Percentiles rank a stretch among this genome's conserved stretches.
phyloP scores from a whole-genome alignment of 495 filamentous ascomycete genomes.

The Daldinia concentrica region DNA sequence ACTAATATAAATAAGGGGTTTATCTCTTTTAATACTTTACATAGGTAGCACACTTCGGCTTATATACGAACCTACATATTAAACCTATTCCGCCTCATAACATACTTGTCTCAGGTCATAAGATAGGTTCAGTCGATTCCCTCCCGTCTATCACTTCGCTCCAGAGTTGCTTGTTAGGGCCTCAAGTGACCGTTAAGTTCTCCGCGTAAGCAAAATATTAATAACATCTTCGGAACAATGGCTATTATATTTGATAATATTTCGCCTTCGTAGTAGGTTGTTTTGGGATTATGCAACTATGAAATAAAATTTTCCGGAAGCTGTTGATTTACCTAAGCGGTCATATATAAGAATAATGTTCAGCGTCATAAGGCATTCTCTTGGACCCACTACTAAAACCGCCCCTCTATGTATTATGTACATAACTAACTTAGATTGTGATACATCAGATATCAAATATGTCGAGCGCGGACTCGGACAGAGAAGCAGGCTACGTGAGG shows the following conservation, averaged over 20 bases:
- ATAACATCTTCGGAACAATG: too few species aligned
- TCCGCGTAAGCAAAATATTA: background rate
- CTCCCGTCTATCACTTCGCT: background rate
- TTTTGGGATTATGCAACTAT: too few species aligned
- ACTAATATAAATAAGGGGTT: too few species aligned
- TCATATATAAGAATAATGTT: too few species aligned
- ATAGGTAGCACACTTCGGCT: too few species aligned
- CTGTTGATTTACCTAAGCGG: too few species aligned
- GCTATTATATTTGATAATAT: too few species aligned
- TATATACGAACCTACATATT: background rate
- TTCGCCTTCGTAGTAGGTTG: too few species aligned
- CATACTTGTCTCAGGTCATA: too few species aligned
- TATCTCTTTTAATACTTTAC: too few species aligned
- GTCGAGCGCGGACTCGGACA: background rate
- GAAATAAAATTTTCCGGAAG: too few species aligned
- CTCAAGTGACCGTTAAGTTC: background rate
- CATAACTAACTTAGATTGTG: background rate
- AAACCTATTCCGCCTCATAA: background rate
- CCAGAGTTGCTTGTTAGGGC: background rate
- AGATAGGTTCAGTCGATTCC: background rate
- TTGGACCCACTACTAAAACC: background rate
- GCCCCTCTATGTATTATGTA: background rate
- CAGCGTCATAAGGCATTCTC: too few species aligned
- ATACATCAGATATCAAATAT: background rate
- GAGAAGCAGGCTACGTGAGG: background rate